Percentiles rank a stretch among this genome's conserved stretches.
Evolutionary conservation across 2,329 filamentous ascomycete species (phyloP).

Genomic region (Gaeumannomyces tritici): DNA sequence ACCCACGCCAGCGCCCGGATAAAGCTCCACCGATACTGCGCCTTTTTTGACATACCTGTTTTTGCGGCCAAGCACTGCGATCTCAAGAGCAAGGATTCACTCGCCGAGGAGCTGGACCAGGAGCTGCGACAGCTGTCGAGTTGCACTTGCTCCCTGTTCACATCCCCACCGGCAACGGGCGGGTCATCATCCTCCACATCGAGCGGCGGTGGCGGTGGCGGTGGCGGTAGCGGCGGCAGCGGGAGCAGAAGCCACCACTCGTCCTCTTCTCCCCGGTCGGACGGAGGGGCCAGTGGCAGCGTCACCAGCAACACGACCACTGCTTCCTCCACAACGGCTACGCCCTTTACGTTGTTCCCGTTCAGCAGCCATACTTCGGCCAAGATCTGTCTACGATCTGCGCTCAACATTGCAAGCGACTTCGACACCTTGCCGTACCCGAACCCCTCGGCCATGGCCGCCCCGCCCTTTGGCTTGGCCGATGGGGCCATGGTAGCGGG

Average conservation of each 20-base stretch:
- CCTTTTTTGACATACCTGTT: constrained; percentile 39
- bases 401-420: constrained; percentile 34
- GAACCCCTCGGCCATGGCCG: constrained; percentile 20
- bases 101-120: neutral
- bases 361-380: constrained; percentile 36
- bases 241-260: neutral
- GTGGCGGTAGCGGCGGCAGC: neutral
- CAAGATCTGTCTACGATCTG: constrained; percentile 37
- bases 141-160: constrained; percentile 19
- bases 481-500: neutral
- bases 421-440: constrained; percentile 37
- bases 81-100: constrained; percentile 21
- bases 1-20: constrained; percentile 30
- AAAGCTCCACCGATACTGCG: constrained; percentile 40
- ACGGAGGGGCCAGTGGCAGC: neutral
- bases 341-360: constrained; percentile 14
- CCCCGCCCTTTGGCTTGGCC: neutral
- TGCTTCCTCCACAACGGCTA: constrained; percentile 5
- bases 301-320: neutral
- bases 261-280: neutral
- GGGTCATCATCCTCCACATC: neutral
- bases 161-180: constrained; percentile 3
- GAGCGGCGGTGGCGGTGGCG: neutral
- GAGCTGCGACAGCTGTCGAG: constrained; percentile 14
- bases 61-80: constrained; percentile 41